Evolutionary conservation across 2,329 filamentous ascomycete species (phyloP), one percentile per base, ranked within the genome.

Genomic region (Aspergillus melleus): DNA sequence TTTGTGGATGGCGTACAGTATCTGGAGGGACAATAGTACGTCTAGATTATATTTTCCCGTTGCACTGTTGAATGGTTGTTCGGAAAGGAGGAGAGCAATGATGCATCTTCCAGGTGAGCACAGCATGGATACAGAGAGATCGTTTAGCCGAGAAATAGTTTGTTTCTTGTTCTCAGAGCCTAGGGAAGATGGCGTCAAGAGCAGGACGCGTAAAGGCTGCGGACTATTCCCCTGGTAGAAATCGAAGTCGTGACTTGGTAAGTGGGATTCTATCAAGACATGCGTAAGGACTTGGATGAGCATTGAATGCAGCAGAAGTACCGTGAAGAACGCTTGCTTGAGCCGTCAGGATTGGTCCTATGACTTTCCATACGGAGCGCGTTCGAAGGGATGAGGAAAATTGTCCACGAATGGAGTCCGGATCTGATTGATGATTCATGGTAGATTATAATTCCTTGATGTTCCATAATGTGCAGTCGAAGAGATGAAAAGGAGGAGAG

Each of bases 351-450:
- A 65, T 44, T 30, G 67, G 70, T 10, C 59, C 64, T 11, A 74
- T 61, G 24, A 65, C 59, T 16, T 67, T 67, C 73, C 77, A 79
- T 30, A 79, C 70, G 5, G 73, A 66, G 22, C 76, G 75, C 30
- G 68, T 66, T 12, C 75, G 74, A 12, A 81, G 74, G 16, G 70
- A 72, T n/a, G 72, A 68, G 64, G 76, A 78, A 67, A 81, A 81
- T n/a, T 59, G 58, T 1, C 65, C 64, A n/a, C 29, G 54, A 16
- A 62, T 19, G 20, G 14, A 5, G 0, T 11, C 52, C 3, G 4
- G 9, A 22, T 19, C 24, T 6, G 24, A 16, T n/a, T 44, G 54
- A 4, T 16, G 20, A 11, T 60, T 47, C 64, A 62, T 66, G 5
- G 9, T 32, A 6, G n/a, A n/a, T 36, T 36, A 51, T 2, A 19